A percentile compares a stretch with the other conserved stretches of the same genome.
Evolutionary conservation across 306 rosid genomes (phyloP).

Genomic region (Cyclanthera cordifolia): DNA sequence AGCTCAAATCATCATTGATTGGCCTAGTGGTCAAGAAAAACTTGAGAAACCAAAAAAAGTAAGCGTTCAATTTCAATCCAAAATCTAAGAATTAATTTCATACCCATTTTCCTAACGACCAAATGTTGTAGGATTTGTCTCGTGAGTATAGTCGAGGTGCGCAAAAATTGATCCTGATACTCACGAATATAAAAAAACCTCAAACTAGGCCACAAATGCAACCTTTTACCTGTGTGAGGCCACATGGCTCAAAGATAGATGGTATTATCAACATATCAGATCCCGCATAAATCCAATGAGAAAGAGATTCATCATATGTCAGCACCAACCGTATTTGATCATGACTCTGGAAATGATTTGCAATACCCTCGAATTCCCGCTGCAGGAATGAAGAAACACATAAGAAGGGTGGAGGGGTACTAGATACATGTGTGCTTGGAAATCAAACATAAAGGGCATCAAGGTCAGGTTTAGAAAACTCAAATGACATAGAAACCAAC

Average conservation of each 20-base stretch:
- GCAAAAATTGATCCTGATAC: no score
- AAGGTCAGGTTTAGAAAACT: background rate
- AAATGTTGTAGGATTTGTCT: no score
- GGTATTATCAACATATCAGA: constrained; percentile 95
- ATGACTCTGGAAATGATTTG: constrained; percentile 59
- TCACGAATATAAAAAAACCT: no score
- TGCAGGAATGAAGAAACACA: constrained; percentile 18
- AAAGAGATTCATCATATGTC: constrained; percentile 84
- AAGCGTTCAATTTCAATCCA: no score
- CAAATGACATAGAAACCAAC: background rate
- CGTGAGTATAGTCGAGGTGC: no score
- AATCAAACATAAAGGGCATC: background rate
- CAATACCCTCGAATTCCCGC: constrained; percentile 89
- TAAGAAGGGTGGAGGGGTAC: background rate
- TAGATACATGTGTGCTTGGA: background rate
- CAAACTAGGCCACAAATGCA: background rate
- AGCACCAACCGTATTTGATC: constrained; percentile 63
- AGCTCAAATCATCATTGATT: no score
- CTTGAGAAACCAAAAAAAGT: no score
- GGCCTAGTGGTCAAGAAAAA: no score
- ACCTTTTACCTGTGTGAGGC: constrained; percentile 82
- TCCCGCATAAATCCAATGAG: constrained; percentile 76
- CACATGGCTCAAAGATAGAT: constrained; percentile 96
- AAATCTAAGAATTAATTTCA: no score
- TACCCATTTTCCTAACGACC: no score